Evolutionary conservation across 2,329 filamentous ascomycete species (phyloP), one percentile per base, ranked within the genome.

Genomic region (Fusarium euwallaceae): DNA sequence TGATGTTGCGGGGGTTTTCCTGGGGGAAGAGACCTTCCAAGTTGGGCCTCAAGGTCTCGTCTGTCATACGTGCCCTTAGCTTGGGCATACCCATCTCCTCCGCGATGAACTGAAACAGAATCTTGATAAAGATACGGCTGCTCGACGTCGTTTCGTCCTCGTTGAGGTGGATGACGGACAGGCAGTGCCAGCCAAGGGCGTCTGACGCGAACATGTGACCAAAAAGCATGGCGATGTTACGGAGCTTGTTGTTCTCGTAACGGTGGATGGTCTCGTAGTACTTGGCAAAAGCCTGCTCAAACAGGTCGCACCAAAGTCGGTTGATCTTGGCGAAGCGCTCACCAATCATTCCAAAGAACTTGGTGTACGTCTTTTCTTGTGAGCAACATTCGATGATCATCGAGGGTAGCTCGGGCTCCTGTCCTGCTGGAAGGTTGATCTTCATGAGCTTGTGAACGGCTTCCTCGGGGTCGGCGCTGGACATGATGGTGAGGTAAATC

Each of bases 241-340:
- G 93, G 41, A 99, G 88, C 70, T 95, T 92, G 83, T 98, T 98
- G 45, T 96, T 98, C 82, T 98, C 97, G 82, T 97, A 97, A 17
- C 97, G 93, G 83, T 99, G 97, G 71, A 98, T 98, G 0, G 95
- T 98, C 72, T 97, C 94, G 87, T 98, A 99, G 84, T 98, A 98
- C 78, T 95, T 95, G 71, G 90, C 89, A 82, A 99, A 99, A 24
- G 93, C 90, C 75, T 95, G 91, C 83, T 98, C 95, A 75, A 98
- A 98, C 7, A 98, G 88, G 73, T 97, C 95, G 32, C 92, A 93
- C 97, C 97, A 99, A 61, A 98, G 89, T 24, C 97, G 91, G 83
- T 98, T 98, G 79, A 99, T 91, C 84, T 98, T 98, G 80, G 95
- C 94, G 83, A 99, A 98, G 27, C 96, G 91, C 85, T 99, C 97